phyloP scores from a whole-genome alignment of 1,284 basidiomycete genomes.

The Vanrija pseudolonga region DNA sequence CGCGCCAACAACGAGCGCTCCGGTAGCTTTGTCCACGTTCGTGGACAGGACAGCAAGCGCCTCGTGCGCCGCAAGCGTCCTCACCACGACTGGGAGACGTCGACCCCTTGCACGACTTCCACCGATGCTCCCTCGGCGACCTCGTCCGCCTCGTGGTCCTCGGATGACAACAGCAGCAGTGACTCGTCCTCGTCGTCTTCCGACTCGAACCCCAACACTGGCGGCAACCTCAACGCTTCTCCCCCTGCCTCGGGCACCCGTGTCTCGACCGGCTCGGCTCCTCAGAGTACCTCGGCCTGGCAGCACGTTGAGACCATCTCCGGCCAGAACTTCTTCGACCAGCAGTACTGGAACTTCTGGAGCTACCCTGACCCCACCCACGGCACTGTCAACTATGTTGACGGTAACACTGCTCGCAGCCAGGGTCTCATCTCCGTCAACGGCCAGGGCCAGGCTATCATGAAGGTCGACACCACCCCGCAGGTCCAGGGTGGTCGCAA shows the following conservation, averaged over 20 bases:
- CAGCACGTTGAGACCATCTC: constrained; percentile 25
- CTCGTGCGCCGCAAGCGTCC: background rate
- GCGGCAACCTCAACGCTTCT: too few species aligned
- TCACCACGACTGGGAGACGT: background rate
- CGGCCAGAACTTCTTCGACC: constrained; percentile 62
- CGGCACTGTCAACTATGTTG: constrained; percentile 56
- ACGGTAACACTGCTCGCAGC: constrained; percentile 33
- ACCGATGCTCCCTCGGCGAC: constrained; percentile 11
- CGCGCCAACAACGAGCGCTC: too few species aligned
- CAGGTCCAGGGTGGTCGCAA: constrained; percentile 61
- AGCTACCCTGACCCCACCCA: constrained; percentile 70
- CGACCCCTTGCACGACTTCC: constrained; percentile 10
- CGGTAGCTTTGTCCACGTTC: background rate
- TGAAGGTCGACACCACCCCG: constrained; percentile 78
- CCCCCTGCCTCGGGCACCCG: background rate
- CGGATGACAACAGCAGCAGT: constrained; percentile 1
- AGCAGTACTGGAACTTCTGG: constrained; percentile 68
- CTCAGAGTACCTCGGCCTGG: constrained; percentile 29
- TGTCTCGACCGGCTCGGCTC: constrained; percentile 3
- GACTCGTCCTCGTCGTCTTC: constrained; percentile 3
- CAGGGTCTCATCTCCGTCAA: constrained; percentile 57
- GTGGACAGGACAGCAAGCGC: background rate
- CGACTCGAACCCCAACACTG: background rate
- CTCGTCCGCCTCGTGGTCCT: background rate
- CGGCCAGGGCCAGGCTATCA: constrained; percentile 67